Percentiles rank a stretch among this genome's conserved stretches.
phyloP scores from a whole-genome alignment of 768 basidiomycete species.

The Holtermanniella nyarrowii region DNA sequence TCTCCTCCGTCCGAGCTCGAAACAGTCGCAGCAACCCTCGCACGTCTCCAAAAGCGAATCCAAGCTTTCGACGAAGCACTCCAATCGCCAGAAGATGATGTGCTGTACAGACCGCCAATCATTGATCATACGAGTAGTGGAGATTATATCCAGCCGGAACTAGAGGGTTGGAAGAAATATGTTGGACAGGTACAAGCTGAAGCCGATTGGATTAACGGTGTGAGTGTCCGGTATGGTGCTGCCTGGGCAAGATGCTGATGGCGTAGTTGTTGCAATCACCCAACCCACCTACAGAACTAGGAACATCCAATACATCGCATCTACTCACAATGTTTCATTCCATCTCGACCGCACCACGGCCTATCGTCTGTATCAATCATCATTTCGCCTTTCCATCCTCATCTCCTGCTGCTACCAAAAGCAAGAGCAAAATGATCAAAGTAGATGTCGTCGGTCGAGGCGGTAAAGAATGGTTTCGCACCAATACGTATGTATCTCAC shows the following conservation, averaged over 20 bases:
- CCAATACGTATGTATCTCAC: constrained; percentile 63
- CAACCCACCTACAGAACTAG: not conserved
- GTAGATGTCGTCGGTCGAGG: constrained; percentile 71
- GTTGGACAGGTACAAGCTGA: constrained; percentile 2
- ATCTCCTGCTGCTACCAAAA: not conserved
- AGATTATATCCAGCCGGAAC: constrained; percentile 21
- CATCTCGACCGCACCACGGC: not conserved
- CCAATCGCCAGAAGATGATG: not conserved
- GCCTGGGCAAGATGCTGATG: not conserved
- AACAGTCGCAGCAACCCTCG: constrained; percentile 1
- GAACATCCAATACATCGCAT: constrained; percentile 45
- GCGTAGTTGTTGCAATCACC: not conserved
- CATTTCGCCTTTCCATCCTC: constrained; percentile 8
- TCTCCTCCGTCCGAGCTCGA: not conserved
- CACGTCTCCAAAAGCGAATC: constrained; percentile 5
- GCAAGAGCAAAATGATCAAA: constrained; percentile 46
- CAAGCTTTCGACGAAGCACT: not conserved
- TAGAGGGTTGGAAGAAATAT: constrained; percentile 2
- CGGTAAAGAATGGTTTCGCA: constrained; percentile 67
- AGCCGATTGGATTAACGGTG: constrained; percentile 17
- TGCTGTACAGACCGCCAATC: constrained; percentile 27
- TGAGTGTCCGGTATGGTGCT: constrained; percentile 7
- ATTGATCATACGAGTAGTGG: constrained; percentile 30
- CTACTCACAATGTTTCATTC: constrained; percentile 13
- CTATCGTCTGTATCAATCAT: constrained; percentile 4